These are phyloP conservation scores for Cubamyces lactineus DNA, from an alignment of 768 basidiomycete species.

Conservation along the genomic window DNA sequence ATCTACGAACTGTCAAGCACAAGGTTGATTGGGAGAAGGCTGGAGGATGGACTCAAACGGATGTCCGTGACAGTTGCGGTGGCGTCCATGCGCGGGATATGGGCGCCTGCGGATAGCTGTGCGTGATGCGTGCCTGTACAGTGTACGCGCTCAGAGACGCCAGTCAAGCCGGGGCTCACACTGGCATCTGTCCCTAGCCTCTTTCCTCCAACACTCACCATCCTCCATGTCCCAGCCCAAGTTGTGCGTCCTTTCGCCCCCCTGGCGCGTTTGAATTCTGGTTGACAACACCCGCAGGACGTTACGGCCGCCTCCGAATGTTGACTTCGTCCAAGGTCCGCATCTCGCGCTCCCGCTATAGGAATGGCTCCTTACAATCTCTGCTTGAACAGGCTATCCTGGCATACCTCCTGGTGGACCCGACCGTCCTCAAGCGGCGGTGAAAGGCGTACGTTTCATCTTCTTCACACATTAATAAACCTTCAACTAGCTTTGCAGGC, in stretches of 20 bases:
- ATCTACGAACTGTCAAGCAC: too few species aligned
- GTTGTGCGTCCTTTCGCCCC: slow-evolving; percentile 11
- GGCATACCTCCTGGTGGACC: slow-evolving; percentile 81
- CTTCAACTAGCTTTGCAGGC: slow-evolving; percentile 50
- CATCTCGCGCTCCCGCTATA: slow-evolving; percentile 27
- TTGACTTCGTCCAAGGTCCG: slow-evolving; percentile 83
- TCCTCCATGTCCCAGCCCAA: slow-evolving; percentile 25
- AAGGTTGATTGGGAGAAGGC: too few species aligned
- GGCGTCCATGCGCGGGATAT: background rate
- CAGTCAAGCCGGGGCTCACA: background rate
- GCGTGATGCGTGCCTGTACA: slow-evolving; percentile 25
- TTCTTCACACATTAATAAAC: slow-evolving; percentile 13
- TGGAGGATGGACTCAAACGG: too few species aligned
- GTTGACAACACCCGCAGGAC: slow-evolving; percentile 48
- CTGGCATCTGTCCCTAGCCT: background rate
- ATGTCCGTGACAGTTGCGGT: too few species aligned
- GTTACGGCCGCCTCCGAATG: slow-evolving; percentile 84
- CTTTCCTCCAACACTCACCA: slow-evolving; percentile 15
- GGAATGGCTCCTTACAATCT: slow-evolving; percentile 5
- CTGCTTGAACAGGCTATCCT: slow-evolving; percentile 65
- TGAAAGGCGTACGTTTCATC: slow-evolving; percentile 72
- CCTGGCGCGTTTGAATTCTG: background rate
- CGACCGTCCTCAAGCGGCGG: slow-evolving; percentile 80
- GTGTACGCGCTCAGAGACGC: background rate
- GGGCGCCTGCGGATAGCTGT: slow-evolving; percentile 26